These are phyloP conservation scores for Chlamydomonas sp. DNA, from an alignment of 139 green algal genomes.

Conservation along the genomic window DNA sequence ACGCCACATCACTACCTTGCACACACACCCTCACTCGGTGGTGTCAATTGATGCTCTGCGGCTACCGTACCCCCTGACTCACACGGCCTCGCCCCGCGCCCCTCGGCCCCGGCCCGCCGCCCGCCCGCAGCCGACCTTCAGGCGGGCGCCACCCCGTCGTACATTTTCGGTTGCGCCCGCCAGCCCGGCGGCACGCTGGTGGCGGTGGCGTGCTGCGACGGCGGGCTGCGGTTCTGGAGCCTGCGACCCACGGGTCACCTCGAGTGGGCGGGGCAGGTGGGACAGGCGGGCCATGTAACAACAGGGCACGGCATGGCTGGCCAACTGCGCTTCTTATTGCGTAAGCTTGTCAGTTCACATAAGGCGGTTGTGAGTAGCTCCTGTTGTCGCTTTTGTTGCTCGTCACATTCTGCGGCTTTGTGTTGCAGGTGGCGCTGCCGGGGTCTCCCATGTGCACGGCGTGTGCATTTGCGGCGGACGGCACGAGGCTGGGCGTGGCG, in stretches of 20 bases:
- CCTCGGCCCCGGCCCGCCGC: not conserved
- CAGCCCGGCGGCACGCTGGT: constrained; percentile 44
- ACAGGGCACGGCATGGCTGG: not conserved
- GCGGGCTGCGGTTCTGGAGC: constrained; percentile 58
- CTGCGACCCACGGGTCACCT: not conserved
- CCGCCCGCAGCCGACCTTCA: constrained; percentile 24
- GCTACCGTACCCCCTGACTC: not conserved
- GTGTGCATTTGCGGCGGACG: constrained; percentile 32
- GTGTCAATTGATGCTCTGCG: not conserved
- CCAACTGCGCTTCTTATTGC: not conserved
- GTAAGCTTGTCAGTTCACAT: not conserved
- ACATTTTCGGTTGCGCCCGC: constrained; percentile 40
- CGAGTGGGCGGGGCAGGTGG: constrained; percentile 13
- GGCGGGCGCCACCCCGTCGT: constrained; percentile 30
- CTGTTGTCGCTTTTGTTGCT: not conserved
- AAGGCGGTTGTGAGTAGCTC: not conserved
- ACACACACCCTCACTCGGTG: not conserved
- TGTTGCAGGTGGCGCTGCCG: not conserved
- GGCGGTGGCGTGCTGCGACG: constrained; percentile 52
- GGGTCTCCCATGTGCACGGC: constrained; percentile 17
- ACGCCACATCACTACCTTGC: not conserved
- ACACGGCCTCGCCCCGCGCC: not conserved
- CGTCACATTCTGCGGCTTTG: not conserved
- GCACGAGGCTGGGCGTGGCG: constrained; percentile 15
- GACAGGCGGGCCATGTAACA: not conserved